Base-by-base conservation (phyloP, 805 yeast genomes). In the Torulaspora microellipsoides region DNA sequence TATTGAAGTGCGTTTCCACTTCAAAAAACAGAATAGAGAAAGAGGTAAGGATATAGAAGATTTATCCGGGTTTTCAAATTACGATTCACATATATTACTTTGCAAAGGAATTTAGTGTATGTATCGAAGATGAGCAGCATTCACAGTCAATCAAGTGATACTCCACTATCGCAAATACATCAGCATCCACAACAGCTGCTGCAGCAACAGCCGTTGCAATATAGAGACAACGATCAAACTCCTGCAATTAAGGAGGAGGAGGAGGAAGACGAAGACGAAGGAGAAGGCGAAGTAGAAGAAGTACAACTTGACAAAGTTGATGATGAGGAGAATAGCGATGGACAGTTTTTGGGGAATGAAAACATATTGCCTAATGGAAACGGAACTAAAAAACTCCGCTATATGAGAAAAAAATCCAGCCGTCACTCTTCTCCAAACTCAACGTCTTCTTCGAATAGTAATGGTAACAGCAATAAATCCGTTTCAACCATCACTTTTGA, bases 401-500 rank as follows among this genome's bases (percentile, higher is more conserved):
- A 13, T 33, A 31, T 31, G 36, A 35, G 30, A 25, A 46, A 43
- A 41, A 43, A 34, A 28, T 38, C 27, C 17, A 45, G 46, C 17
- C 33, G 28, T 12, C 38, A 36, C 11, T 44, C 46, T 10, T 46
- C 49, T 15, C 43, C 47, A 5, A 44, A 40, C 20, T 46, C 48
- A 10, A 34, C 40, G 7, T 42, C 48, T 5, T 46, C 52, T 9
- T 37, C 46, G 8, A 40, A 29, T 29, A 51, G 46, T 15, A 42
- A 40, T 15, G 40, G 34, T 31, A 44, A 47, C 36, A 41, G 46
- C 33, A 43, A 43, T 33, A 27, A 46, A 45, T 41, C 47, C 27
- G 42, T 39, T 11, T 50, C 53, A 7, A 53, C 57, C 15, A 49
- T 58, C 12, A 64, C 76, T 66, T 59, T 80, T 62, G 62, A 78